Evolutionary conservation across 2,329 filamentous ascomycete species (phyloP).

Genomic region (Colletotrichum sp.): DNA sequence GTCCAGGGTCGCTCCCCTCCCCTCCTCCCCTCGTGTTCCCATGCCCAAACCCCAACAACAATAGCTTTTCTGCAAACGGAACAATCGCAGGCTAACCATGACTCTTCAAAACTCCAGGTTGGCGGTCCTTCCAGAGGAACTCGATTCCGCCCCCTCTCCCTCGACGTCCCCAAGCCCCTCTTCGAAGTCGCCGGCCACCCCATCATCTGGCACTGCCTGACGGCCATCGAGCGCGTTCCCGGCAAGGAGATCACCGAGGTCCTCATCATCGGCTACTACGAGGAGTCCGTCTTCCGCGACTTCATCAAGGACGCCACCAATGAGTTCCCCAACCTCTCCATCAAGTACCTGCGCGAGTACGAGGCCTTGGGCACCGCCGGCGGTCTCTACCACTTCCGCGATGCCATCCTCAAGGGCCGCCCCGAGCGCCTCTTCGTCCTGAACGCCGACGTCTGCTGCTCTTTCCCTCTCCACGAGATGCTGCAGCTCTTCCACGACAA

Average conservation of each 20-base stretch:
- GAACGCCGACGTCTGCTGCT: constrained; percentile 98
- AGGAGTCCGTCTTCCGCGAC: constrained; percentile 94
- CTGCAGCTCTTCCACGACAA: constrained; percentile 92
- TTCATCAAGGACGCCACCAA: constrained; percentile 92
- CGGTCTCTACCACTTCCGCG: constrained; percentile 98
- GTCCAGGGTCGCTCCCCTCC: constrained; percentile 7
- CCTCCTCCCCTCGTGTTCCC: constrained; percentile 20
- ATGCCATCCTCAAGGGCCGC: constrained; percentile 94
- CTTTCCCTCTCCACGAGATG: constrained; percentile 96
- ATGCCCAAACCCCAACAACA: background rate
- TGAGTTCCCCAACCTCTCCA: constrained; percentile 85
- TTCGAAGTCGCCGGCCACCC: constrained; percentile 98
- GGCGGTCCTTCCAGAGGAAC: constrained; percentile 95
- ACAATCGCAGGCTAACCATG: constrained; percentile 29
- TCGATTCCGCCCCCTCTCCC: constrained; percentile 90
- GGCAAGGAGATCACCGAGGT: constrained; percentile 86
- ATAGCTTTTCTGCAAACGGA: constrained; percentile 5
- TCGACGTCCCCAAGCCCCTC: constrained; percentile 97
- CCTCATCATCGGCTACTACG: constrained; percentile 98
- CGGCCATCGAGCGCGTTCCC: constrained; percentile 87
- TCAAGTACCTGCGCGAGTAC: constrained; percentile 98
- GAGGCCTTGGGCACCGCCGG: constrained; percentile 94
- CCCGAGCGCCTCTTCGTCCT: constrained; percentile 96
- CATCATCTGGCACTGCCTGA: constrained; percentile 97
- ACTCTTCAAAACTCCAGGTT: constrained; percentile 62